These are phyloP conservation scores for Linderina pennispora DNA, from an alignment of 192 early-diverging fungal genomes.

Conservation along the genomic window DNA sequence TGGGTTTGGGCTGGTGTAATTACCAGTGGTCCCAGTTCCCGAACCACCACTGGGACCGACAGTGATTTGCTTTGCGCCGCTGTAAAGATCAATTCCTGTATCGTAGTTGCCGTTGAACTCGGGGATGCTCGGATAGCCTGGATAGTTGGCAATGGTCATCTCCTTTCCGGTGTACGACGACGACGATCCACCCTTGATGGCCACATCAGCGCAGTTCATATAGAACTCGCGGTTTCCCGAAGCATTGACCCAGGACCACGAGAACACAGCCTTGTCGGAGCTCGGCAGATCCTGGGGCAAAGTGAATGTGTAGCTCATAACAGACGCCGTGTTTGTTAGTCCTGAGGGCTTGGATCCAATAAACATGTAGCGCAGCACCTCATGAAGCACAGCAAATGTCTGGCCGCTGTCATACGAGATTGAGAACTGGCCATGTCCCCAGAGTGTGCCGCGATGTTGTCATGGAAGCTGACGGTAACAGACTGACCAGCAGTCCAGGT, in stretches of 20 bases:
- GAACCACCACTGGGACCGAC: too few species aligned
- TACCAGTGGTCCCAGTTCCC: too few species aligned
- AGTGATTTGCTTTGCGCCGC: background rate
- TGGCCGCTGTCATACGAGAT: slow-evolving; percentile 28
- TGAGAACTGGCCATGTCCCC: slow-evolving; percentile 41
- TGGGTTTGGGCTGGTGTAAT: too few species aligned
- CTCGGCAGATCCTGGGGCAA: slow-evolving; percentile 27
- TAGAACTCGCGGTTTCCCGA: background rate
- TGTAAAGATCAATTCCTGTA: slow-evolving; percentile 5
- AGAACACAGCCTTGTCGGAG: slow-evolving; percentile 1
- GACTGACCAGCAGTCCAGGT: slow-evolving; percentile 1
- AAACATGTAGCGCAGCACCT: background rate
- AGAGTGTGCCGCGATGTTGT: slow-evolving; percentile 7
- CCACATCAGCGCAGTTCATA: slow-evolving; percentile 27
- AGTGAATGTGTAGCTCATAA: slow-evolving; percentile 4
- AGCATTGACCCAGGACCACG: background rate
- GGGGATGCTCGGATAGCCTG: background rate
- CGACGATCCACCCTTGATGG: slow-evolving; percentile 4
- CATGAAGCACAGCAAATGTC: slow-evolving; percentile 28
- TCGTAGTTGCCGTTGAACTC: slow-evolving; percentile 4
- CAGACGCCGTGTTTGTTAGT: slow-evolving; percentile 10
- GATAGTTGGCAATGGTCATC: slow-evolving; percentile 5
- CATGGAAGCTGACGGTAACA: slow-evolving; percentile 1
- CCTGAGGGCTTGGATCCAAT: slow-evolving; percentile 1
- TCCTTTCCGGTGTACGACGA: slow-evolving; percentile 9